Percentiles rank a stretch among this genome's conserved stretches.
Evolutionary conservation across 2,329 filamentous ascomycete species (phyloP).

Genomic region (Ophiocordyceps robertsii): DNA sequence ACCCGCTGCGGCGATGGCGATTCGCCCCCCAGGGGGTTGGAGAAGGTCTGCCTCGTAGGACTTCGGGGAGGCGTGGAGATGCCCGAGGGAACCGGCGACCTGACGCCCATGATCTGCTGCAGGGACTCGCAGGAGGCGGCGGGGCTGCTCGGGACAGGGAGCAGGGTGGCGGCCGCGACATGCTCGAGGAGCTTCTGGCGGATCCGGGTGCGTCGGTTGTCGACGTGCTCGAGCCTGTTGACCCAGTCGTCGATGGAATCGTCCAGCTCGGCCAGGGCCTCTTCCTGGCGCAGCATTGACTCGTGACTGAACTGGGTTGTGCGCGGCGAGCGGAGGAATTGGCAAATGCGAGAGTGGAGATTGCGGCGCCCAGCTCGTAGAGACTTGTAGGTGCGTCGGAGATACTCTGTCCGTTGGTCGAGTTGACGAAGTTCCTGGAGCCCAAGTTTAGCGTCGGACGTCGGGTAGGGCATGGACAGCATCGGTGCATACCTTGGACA

Average conservation of each 20-base stretch:
- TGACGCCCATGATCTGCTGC: slow-evolving; percentile 27
- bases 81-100: slow-evolving; percentile 23
- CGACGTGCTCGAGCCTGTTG: slow-evolving; percentile 64
- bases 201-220: slow-evolving; percentile 62
- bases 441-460: neutral
- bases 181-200: slow-evolving; percentile 73
- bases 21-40: slow-evolving; percentile 20
- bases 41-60: slow-evolving; percentile 4
- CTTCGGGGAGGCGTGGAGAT: slow-evolving; percentile 33
- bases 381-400: slow-evolving; percentile 63
- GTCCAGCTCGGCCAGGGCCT: slow-evolving; percentile 65
- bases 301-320: slow-evolving; percentile 61
- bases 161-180: slow-evolving; percentile 55
- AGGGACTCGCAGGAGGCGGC: slow-evolving; percentile 22
- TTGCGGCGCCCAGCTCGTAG: slow-evolving; percentile 64
- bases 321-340: slow-evolving; percentile 59
- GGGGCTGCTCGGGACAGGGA: slow-evolving; percentile 20
- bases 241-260: slow-evolving; percentile 71
- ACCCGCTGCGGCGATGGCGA: slow-evolving; percentile 16
- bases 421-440: slow-evolving; percentile 55
- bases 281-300: slow-evolving; percentile 66
- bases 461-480: neutral
- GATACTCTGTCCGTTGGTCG: slow-evolving; percentile 68
- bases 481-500: slow-evolving; percentile 40
- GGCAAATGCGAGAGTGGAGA: slow-evolving; percentile 63